phyloP scores from a whole-genome alignment of 345 rosid species.

The Populus davidiana region DNA sequence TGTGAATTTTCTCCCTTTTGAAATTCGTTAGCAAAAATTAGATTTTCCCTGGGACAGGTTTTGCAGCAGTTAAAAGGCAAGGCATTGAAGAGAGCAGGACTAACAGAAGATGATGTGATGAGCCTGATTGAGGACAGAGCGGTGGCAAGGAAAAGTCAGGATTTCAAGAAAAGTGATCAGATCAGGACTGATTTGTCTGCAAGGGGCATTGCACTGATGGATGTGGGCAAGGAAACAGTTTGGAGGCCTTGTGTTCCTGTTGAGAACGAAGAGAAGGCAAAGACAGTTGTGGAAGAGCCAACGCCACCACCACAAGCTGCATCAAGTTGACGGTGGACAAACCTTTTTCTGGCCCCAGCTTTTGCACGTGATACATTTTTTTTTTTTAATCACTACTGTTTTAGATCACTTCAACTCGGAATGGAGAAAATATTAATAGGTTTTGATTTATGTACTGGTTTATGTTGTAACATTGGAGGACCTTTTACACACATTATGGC shows the following conservation, averaged over 20 bases:
- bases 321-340: slow-evolving; percentile 1
- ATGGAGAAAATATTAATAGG: not conserved
- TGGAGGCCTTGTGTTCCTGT: slow-evolving; percentile 80
- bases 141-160: slow-evolving; percentile 59
- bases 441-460: not conserved
- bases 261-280: slow-evolving; percentile 4
- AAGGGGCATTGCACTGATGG: slow-evolving; percentile 83
- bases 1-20: not conserved
- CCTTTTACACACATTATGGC: not conserved
- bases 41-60: slow-evolving; percentile 27
- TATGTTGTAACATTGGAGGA: not conserved
- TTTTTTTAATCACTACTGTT: no score
- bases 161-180: slow-evolving; percentile 62
- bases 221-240: slow-evolving; percentile 62
- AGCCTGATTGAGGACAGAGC: slow-evolving; percentile 55
- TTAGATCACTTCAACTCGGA: not conserved
- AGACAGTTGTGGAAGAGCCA: not conserved
- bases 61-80: slow-evolving; percentile 59
- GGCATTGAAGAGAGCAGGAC: slow-evolving; percentile 63
- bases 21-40: not conserved
- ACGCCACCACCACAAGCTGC: not conserved
- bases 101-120: slow-evolving; percentile 51
- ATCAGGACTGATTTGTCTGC: slow-evolving; percentile 58
- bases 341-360: not conserved
- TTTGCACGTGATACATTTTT: no score